Evolutionary conservation across 345 rosid genomes (phyloP).

Genomic region (Euphorbia lathyris): DNA sequence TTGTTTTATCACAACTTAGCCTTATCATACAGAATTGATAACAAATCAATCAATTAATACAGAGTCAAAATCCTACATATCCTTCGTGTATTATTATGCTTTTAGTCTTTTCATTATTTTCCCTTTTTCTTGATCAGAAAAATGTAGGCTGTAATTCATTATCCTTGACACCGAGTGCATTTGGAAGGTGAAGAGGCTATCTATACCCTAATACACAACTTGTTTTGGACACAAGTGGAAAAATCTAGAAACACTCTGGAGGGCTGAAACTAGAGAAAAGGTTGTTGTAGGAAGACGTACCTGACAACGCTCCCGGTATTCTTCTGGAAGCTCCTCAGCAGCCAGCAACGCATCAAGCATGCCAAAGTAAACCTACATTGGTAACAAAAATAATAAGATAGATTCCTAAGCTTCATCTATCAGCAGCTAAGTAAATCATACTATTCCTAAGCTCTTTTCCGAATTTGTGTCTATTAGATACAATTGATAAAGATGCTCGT

Average conservation of each 20-base stretch:
- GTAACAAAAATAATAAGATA: not conserved
- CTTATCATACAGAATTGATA: not conserved
- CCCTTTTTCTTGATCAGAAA: not conserved
- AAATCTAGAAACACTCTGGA: not conserved
- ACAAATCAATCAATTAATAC: not conserved
- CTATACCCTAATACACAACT: too few relatives aligned
- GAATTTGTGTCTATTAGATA: not conserved
- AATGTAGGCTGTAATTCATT: not conserved
- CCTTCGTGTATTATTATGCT: not conserved
- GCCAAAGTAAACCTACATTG: conserved; percentile 77
- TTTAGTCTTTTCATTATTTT: not conserved
- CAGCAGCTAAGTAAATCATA: not conserved
- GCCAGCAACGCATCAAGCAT: conserved; percentile 92
- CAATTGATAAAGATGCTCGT: not conserved
- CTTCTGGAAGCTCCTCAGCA: conserved; percentile 88
- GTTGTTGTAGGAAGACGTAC: conserved; percentile 28
- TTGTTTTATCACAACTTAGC: not conserved
- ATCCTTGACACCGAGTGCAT: not conserved
- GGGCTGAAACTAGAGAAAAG: not conserved
- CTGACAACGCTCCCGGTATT: conserved; percentile 74
- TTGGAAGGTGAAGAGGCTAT: not conserved
- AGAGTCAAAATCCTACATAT: not conserved
- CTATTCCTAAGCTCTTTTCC: too few relatives aligned
- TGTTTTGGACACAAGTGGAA: not conserved
- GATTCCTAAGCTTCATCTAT: not conserved